Conservation (phyloP, 306 rosid genomes). For the Hippophae gyantsensis region DNA sequence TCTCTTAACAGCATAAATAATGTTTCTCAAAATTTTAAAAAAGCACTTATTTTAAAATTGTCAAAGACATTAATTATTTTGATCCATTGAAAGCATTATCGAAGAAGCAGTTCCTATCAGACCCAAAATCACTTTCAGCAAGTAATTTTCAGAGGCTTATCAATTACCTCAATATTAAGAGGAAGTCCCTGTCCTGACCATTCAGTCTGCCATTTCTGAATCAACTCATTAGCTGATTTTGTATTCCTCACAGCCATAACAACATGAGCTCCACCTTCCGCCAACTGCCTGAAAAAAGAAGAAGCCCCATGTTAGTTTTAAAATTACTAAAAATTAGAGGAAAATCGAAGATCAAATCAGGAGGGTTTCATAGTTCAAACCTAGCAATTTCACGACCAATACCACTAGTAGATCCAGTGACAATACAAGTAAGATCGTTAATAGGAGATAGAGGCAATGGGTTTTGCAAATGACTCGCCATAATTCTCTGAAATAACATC, state of each 20-base stretch:
- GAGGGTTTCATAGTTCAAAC: conserved; percentile 14
- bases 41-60: no score
- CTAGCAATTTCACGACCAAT: conserved; percentile 93
- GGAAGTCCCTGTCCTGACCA: conserved; percentile 75
- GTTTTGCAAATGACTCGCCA: conserved; percentile 75
- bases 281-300: conserved; percentile 69
- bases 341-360: background rate
- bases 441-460: conserved; percentile 83
- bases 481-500: conserved; percentile 79
- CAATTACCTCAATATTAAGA: conserved; percentile 84
- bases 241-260: conserved; percentile 98
- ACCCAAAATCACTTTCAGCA: no score
- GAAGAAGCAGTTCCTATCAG: no score
- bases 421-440: conserved; percentile 71
- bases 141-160: background rate
- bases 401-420: conserved; percentile 96
- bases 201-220: conserved; percentile 83
- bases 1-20: no score
- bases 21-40: no score
- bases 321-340: background rate
- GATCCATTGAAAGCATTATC: no score
- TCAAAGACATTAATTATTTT: no score
- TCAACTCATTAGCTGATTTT: conserved; percentile 66
- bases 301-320: background rate
- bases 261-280: conserved; percentile 90